phyloP scores from a whole-genome alignment of 352 stramenopile genomes.

The Phytophthora foliorum region DNA sequence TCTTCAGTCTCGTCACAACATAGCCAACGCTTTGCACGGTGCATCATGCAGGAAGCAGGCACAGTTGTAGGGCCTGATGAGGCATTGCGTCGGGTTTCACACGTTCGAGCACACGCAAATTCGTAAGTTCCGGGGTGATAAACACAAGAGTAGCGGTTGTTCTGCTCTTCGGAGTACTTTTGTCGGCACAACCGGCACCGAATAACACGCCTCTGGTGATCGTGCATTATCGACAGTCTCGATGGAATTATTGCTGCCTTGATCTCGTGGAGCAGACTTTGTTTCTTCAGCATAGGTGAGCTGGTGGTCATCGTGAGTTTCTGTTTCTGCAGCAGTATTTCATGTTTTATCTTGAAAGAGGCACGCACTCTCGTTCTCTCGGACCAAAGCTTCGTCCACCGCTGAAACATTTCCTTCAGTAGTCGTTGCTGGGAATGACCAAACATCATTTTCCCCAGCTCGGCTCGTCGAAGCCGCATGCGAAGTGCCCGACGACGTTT shows the following conservation, averaged over 20 bases:
- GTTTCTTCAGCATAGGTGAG: slow-evolving; percentile 25
- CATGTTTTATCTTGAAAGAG: slow-evolving; percentile 77
- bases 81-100: slow-evolving; percentile 46
- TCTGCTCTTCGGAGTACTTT: slow-evolving; percentile 81
- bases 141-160: slow-evolving; percentile 66
- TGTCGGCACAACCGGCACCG: slow-evolving; percentile 69
- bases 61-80: slow-evolving; percentile 22
- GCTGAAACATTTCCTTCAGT: slow-evolving; percentile 61
- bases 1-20: slow-evolving; percentile 83
- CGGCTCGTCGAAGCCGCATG: slow-evolving; percentile 55
- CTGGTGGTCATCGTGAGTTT: slow-evolving; percentile 36
- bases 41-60: slow-evolving; percentile 68
- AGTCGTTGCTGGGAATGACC: slow-evolving; percentile 41
- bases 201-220: slow-evolving; percentile 64
- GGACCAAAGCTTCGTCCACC: slow-evolving; percentile 71
- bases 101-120: slow-evolving; percentile 69
- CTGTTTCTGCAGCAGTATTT: slow-evolving; percentile 64
- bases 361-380: slow-evolving; percentile 61
- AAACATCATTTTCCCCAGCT: slow-evolving; percentile 70
- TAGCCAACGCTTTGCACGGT: slow-evolving; percentile 74
- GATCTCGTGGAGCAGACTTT: slow-evolving; percentile 18
- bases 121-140: slow-evolving; percentile 77
- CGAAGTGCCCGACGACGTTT: slow-evolving; percentile 54
- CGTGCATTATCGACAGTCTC: slow-evolving; percentile 63
- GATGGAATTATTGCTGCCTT: slow-evolving; percentile 29